Evolutionary conservation across 768 basidiomycete genomes (phyloP).

Genomic region (Lentinula raphanica): DNA sequence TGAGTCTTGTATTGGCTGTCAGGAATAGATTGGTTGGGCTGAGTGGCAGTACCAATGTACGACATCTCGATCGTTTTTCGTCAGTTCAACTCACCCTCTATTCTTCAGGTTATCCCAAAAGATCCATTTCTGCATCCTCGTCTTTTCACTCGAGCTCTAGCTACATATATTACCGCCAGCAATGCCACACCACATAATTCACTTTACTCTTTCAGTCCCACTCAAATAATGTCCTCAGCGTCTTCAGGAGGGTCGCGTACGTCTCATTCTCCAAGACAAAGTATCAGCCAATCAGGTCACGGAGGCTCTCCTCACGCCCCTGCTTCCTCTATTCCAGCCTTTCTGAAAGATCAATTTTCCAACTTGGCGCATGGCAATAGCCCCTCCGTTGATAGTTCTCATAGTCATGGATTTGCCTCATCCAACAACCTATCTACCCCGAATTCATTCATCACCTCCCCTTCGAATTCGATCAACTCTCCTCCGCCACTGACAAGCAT

Average conservation of each 20-base stretch:
- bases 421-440: not conserved
- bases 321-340: conserved; percentile 4
- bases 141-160: conserved; percentile 48
- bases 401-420: not conserved
- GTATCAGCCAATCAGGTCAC: conserved; percentile 1
- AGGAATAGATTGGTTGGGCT: conserved; percentile 62
- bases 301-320: conserved; percentile 5
- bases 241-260: not conserved
- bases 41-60: conserved; percentile 41
- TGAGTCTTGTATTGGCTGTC: conserved; percentile 61
- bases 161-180: conserved; percentile 26
- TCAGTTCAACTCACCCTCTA: not conserved
- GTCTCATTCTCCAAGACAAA: not conserved
- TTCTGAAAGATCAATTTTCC: conserved; percentile 4
- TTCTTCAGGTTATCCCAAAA: conserved; percentile 44
- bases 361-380: not conserved
- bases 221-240: conserved; percentile 9
- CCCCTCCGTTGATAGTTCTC: not conserved
- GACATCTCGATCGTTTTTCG: conserved; percentile 10
- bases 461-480: not conserved
- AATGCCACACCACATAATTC: conserved; percentile 11
- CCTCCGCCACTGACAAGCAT: not conserved
- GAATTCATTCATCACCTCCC: not conserved
- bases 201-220: conserved; percentile 15
- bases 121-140: conserved; percentile 76